Base-by-base conservation (phyloP, 2,329 filamentous ascomycete species). In the Teratosphaeria destructans region DNA sequence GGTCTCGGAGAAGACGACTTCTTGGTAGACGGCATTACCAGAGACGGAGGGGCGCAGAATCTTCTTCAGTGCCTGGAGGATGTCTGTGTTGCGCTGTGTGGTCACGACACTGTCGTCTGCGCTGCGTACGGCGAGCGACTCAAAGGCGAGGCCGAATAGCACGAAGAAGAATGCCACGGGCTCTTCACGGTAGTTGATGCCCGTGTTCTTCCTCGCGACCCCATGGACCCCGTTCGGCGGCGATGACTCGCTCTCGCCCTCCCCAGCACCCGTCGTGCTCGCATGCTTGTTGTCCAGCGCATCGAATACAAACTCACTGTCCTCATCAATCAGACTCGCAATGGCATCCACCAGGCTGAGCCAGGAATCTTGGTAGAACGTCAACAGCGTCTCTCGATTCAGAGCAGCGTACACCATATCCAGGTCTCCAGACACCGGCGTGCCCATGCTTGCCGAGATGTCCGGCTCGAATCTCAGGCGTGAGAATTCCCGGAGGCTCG, bases 91-190 rank as follows among this genome's bases (percentile, higher is more conserved):
- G 27, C 71, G 68, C 55, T 72, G 69, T 32, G 66, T 61, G 6
- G 68, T 66, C 2, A 69, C 60, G n/a, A 68, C 61, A 39, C 70
- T 70, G 52, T 72, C 70, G 35, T 72, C 68, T 6, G 88, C 90
- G 5, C 88, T 86, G 54, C 91, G 85, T 6, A 90, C 90, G 7
- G 93, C 93, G 26, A 99, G 82, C 19, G 95, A 93, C 75, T 99
- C 95, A 66, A 99, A 97, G 0, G 93, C 91, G 60, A 99, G 86
- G 11, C 94, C 94, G 67, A 97, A 99, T 0, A 99, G 82, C 14
- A 99, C 93, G 69, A 99, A 99, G 78, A 99, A 99, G 80, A 99
- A 99, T 0, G 94, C 94, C 1, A 97, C 90, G 0, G 94, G 94
- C 72, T 99, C 94, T 70, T 97, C 93, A 55, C 94, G 89, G 72